Conservation (phyloP, 2,329 filamentous ascomycete species). For the Botrytis elliptica region DNA sequence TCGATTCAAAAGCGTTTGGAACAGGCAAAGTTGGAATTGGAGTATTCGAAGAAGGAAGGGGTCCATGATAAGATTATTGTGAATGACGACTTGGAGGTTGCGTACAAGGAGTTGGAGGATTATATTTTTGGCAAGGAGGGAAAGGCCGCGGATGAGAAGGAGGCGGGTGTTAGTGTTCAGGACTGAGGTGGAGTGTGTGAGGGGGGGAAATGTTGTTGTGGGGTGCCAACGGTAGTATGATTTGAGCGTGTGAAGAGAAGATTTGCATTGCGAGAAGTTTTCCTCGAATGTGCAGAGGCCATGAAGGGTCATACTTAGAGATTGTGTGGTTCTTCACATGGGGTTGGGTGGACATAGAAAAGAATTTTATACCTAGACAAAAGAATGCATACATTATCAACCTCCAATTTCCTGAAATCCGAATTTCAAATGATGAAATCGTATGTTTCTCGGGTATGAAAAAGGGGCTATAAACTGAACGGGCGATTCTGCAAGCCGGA, state of each 20-base stretch:
- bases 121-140: slow-evolving; percentile 45
- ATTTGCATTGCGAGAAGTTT: background rate
- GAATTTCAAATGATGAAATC: background rate
- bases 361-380: slow-evolving; percentile 9
- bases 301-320: background rate
- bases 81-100: slow-evolving; percentile 62
- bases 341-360: background rate
- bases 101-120: slow-evolving; percentile 53
- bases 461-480: background rate
- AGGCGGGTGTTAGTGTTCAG: background rate
- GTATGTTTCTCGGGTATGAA: background rate
- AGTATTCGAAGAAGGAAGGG: slow-evolving; percentile 65
- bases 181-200: background rate
- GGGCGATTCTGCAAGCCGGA: background rate
- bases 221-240: background rate
- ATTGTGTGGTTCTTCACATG: background rate
- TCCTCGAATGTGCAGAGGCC: background rate
- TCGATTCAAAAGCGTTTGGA: slow-evolving; percentile 65
- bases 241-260: background rate
- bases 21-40: slow-evolving; percentile 73
- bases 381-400: background rate
- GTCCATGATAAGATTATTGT: slow-evolving; percentile 65
- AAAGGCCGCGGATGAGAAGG: slow-evolving; percentile 18
- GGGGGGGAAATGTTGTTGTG: background rate
- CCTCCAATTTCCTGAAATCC: background rate